Conservation (phyloP, 192 early-diverging fungal genomes). For the Backusella mclennaniae region DNA sequence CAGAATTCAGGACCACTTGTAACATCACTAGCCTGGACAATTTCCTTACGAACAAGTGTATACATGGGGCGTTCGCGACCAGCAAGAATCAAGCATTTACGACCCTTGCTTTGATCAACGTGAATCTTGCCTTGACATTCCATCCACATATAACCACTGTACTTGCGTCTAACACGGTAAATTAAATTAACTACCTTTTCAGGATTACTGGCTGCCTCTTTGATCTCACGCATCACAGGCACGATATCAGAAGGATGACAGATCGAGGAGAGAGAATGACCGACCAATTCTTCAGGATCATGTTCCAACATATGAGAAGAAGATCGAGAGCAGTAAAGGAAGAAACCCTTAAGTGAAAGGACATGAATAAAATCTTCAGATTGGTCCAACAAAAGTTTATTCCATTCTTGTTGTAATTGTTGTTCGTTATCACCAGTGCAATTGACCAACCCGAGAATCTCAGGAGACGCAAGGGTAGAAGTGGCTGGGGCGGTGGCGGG, state of each 20-base stretch:
- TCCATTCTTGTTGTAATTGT: constrained; percentile 33
- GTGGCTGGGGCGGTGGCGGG: constrained; percentile 23
- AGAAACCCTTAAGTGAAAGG: constrained; percentile 64
- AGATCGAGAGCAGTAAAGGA: constrained; percentile 56
- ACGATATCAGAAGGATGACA: constrained; percentile 67
- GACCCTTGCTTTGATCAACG: constrained; percentile 61
- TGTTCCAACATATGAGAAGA: constrained; percentile 51
- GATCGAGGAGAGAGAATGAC: constrained; percentile 53
- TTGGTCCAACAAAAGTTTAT: constrained; percentile 49
- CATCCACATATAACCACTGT: constrained; percentile 59
- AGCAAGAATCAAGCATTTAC: constrained; percentile 61
- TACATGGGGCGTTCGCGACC: constrained; percentile 52
- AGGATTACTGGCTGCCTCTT: constrained; percentile 37
- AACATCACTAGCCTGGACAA: constrained; percentile 5
- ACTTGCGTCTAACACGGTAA: constrained; percentile 56
- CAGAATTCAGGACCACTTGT: constrained; percentile 47
- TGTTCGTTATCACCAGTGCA: constrained; percentile 29
- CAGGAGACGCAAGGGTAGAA: constrained; percentile 22
- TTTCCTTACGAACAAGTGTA: constrained; percentile 25
- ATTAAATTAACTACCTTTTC: constrained; percentile 49
- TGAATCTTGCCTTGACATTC: constrained; percentile 64
- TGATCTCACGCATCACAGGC: constrained; percentile 62
- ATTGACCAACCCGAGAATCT: constrained; percentile 38
- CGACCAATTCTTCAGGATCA: constrained; percentile 52
- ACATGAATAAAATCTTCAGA: constrained; percentile 64